phyloP scores from a whole-genome alignment of 768 basidiomycete species.

The Albatrellus ellisii region DNA sequence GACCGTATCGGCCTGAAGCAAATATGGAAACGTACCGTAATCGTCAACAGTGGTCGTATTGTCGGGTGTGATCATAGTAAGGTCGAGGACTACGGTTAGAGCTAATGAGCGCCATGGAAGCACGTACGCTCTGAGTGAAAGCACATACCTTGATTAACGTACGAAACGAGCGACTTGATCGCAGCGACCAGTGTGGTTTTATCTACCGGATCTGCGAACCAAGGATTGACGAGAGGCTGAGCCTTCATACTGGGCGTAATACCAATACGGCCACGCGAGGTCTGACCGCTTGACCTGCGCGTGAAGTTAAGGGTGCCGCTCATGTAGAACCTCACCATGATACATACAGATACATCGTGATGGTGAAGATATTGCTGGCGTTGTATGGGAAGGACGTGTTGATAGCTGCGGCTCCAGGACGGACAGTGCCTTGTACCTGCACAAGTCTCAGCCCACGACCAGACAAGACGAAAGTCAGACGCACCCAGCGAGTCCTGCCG shows the following conservation, averaged over 20 bases:
- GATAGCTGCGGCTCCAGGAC: conserved; percentile 43
- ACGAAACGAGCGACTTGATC: conserved; percentile 33
- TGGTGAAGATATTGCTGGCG: conserved; percentile 41
- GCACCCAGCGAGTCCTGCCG: conserved; percentile 34
- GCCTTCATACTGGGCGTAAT: conserved; percentile 39
- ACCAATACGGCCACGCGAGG: conserved; percentile 50
- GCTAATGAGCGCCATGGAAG: neutral
- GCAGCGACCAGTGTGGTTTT: conserved; percentile 36
- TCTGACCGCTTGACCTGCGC: conserved; percentile 40
- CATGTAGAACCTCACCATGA: neutral
- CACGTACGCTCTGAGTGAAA: conserved; percentile 1
- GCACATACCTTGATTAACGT: conserved; percentile 27
- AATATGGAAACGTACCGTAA: conserved; percentile 28
- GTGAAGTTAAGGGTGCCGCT: neutral
- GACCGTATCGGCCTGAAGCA: neutral
- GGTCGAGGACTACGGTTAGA: conserved; percentile 26
- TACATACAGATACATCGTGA: conserved; percentile 44
- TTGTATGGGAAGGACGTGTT: conserved; percentile 39
- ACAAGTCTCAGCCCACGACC: neutral
- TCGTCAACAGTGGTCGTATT: conserved; percentile 38
- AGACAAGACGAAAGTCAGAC: conserved; percentile 6
- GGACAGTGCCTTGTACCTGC: conserved; percentile 49
- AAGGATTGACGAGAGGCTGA: conserved; percentile 36
- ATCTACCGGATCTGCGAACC: conserved; percentile 46
- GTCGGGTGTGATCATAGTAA: conserved; percentile 49